Percentiles rank a stretch among this genome's conserved stretches.
Evolutionary conservation across 257 asterid genomes (phyloP).

Genomic region (Perilla frutescens): DNA sequence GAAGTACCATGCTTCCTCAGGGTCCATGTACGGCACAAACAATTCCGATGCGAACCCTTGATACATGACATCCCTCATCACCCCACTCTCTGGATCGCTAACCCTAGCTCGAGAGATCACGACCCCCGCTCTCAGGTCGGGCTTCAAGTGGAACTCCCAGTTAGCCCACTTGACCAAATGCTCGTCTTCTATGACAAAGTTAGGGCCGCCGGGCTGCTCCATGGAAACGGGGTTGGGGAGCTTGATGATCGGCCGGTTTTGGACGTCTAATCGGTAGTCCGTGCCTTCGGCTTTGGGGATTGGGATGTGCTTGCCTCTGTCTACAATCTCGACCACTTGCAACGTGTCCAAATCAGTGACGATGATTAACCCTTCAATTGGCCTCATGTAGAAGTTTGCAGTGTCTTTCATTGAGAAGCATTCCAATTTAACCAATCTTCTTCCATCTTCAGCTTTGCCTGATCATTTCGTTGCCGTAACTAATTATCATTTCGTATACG

Average conservation of each 20-base stretch:
- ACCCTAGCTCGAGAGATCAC: slow-evolving; percentile 68
- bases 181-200: slow-evolving; percentile 67
- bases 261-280: slow-evolving; percentile 49
- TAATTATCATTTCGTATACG: not conserved
- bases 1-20: slow-evolving; percentile 81
- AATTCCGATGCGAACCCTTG: slow-evolving; percentile 84
- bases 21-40: slow-evolving; percentile 93
- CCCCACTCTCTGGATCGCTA: slow-evolving; percentile 68
- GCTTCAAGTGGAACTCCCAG: slow-evolving; percentile 92
- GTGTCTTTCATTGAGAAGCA: slow-evolving; percentile 64
- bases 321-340: slow-evolving; percentile 54
- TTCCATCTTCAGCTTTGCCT: slow-evolving; percentile 71
- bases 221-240: slow-evolving; percentile 63
- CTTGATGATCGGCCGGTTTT: slow-evolving; percentile 47
- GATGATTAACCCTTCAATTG: slow-evolving; percentile 68
- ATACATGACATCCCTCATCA: slow-evolving; percentile 78
- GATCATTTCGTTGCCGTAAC: not conserved
- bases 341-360: slow-evolving; percentile 59
- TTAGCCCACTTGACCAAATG: slow-evolving; percentile 92
- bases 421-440: slow-evolving; percentile 59
- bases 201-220: slow-evolving; percentile 97
- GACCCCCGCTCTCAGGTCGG: slow-evolving; percentile 94
- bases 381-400: slow-evolving; percentile 85
- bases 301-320: slow-evolving; percentile 65
- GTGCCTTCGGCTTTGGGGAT: slow-evolving; percentile 65